phyloP scores from a whole-genome alignment of 208 protist genomes.

The Histomonas meleagridis region DNA sequence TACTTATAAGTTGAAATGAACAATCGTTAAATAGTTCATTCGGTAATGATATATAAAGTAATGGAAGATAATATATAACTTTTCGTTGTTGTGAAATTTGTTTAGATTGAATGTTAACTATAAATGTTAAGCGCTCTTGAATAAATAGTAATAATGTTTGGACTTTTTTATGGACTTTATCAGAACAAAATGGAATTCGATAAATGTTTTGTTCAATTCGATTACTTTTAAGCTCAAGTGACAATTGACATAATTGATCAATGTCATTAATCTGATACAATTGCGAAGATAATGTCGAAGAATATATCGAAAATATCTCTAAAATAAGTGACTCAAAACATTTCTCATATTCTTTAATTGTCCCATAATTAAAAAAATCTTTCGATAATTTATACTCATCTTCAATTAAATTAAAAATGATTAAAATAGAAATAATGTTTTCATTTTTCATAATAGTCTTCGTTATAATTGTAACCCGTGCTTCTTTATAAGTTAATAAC shows the following conservation, averaged over 20 bases:
- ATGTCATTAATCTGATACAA: not conserved
- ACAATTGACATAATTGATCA: not conserved
- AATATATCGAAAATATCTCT: not conserved
- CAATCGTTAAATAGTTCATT: not conserved
- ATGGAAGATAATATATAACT: not conserved
- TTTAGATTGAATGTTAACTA: not conserved
- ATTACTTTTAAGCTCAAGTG: not conserved
- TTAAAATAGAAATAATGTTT: not conserved
- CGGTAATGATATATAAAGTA: not conserved
- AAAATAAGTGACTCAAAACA: not conserved
- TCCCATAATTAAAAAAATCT: not conserved
- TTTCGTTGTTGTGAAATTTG: not conserved
- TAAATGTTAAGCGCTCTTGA: not conserved
- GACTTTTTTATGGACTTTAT: not conserved
- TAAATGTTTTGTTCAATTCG: not conserved
- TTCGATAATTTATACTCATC: not conserved
- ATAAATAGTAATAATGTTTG: not conserved
- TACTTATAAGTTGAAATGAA: not conserved
- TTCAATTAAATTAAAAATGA: not conserved
- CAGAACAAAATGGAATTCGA: not conserved
- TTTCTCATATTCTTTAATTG: not conserved
- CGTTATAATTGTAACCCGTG: not conserved
- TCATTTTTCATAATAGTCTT: not conserved
- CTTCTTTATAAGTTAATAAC: not conserved
- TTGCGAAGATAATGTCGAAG: not conserved